These are phyloP conservation scores for Talaromyces sp. DNA, from an alignment of 2,329 filamentous ascomycete genomes.

Conservation along the genomic window DNA sequence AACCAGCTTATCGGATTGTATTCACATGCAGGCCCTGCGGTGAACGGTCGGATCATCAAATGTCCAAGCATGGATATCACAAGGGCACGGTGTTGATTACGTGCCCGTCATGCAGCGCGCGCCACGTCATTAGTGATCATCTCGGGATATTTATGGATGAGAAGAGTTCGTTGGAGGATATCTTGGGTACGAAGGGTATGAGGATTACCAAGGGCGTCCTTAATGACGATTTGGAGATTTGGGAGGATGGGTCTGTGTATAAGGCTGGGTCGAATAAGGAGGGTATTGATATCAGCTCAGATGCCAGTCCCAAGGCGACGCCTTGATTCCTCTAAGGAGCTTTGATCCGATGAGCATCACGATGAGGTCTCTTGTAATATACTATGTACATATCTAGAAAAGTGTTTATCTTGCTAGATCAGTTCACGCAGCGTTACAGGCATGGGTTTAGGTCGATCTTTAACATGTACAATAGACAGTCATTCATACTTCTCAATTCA, in stretches of 20 bases:
- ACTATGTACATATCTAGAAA: neutral
- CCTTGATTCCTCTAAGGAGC: neutral
- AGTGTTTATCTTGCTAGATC: neutral
- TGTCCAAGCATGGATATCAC: constrained; percentile 96
- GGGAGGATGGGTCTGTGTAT: constrained; percentile 66
- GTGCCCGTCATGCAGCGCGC: constrained; percentile 79
- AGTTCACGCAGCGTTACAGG: neutral
- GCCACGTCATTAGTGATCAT: constrained; percentile 91
- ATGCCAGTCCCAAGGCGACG: constrained; percentile 1
- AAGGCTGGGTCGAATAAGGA: constrained; percentile 22
- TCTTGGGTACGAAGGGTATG: constrained; percentile 50
- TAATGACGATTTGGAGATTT: constrained; percentile 89
- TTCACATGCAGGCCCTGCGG: constrained; percentile 91
- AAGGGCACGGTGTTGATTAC: constrained; percentile 82
- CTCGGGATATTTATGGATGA: constrained; percentile 58
- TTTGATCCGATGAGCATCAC: neutral
- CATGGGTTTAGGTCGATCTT: neutral
- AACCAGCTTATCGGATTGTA: constrained; percentile 77
- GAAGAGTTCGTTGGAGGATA: constrained; percentile 43
- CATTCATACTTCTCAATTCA: constrained; percentile 18
- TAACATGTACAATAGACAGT: constrained; percentile 5
- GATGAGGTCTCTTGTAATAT: neutral
- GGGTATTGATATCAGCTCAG: constrained; percentile 18
- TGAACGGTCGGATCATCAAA: constrained; percentile 72
- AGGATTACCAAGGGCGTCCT: constrained; percentile 74